phyloP scores from a whole-genome alignment of 805 yeast species.

The Lipomyces sp. region DNA sequence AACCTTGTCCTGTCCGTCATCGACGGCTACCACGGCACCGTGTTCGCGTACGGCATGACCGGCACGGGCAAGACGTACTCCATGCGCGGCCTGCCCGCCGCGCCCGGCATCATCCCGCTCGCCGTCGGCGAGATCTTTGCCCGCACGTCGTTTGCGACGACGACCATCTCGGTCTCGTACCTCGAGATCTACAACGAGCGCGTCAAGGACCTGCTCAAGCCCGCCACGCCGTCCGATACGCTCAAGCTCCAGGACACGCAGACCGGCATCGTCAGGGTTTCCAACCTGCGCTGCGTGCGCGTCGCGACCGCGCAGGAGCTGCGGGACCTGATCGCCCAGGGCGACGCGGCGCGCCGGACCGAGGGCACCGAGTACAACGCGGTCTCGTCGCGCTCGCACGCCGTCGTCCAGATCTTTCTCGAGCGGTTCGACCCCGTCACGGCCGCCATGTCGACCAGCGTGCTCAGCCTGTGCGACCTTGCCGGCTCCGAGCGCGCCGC shows the following conservation, averaged over 20 bases:
- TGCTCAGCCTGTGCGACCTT: constrained; percentile 83
- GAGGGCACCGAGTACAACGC: constrained; percentile 88
- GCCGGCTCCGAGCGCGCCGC: constrained; percentile 96
- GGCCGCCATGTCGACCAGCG: constrained; percentile 36
- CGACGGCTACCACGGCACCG: constrained; percentile 69
- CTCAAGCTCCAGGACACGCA: constrained; percentile 77
- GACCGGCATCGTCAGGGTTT: constrained; percentile 62
- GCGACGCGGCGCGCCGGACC: constrained; percentile 73
- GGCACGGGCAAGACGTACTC: constrained; percentile 89
- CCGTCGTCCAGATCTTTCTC: constrained; percentile 70
- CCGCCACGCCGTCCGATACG: constrained; percentile 46
- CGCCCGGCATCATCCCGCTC: constrained; percentile 69
- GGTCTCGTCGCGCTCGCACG: constrained; percentile 87
- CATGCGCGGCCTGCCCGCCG: constrained; percentile 66
- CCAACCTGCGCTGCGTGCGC: constrained; percentile 64
- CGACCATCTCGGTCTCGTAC: constrained; percentile 62
- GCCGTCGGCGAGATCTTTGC: constrained; percentile 61
- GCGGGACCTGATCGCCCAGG: constrained; percentile 55
- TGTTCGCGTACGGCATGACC: constrained; percentile 93
- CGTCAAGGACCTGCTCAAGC: constrained; percentile 67
- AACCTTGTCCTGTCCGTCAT: constrained; percentile 53
- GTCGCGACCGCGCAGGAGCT: constrained; percentile 61
- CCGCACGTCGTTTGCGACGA: constrained; percentile 39
- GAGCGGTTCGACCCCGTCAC: constrained; percentile 34
- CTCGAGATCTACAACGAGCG: constrained; percentile 86